Evolutionary conservation across 129 eudicot genomes (phyloP).

Genomic region (Deinandra increscens): DNA sequence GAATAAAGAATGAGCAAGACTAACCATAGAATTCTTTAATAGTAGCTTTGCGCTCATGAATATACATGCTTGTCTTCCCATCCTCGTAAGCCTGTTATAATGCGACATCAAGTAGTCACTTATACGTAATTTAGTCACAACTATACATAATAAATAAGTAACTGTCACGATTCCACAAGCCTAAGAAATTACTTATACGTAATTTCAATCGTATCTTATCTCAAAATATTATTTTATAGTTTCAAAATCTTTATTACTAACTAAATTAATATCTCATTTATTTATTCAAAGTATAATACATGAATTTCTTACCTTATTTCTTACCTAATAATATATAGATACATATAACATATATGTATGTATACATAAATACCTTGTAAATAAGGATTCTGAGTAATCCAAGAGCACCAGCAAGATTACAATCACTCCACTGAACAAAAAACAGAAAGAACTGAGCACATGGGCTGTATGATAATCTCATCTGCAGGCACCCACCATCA

Average conservation of each 20-base stretch:
- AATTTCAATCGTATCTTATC: too few relatives aligned
- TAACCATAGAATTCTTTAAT: slow-evolving; percentile 67
- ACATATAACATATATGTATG: slow-evolving; percentile 15
- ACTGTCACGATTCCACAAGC: too few relatives aligned
- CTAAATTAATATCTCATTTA: too few relatives aligned
- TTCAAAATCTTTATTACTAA: too few relatives aligned
- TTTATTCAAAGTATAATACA: too few relatives aligned
- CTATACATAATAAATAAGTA: neutral
- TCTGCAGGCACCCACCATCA: slow-evolving; percentile 81
- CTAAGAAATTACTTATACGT: too few relatives aligned
- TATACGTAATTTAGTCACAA: neutral
- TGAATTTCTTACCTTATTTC: too few relatives aligned
- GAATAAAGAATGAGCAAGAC: slow-evolving; percentile 8
- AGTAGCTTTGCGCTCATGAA: slow-evolving; percentile 76
- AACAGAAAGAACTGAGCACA: slow-evolving; percentile 77
- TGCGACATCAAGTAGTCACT: slow-evolving; percentile 16
- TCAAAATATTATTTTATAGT: too few relatives aligned
- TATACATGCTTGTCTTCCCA: slow-evolving; percentile 71
- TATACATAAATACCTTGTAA: slow-evolving; percentile 52
- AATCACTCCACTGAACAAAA: slow-evolving; percentile 88
- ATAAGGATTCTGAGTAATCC: slow-evolving; percentile 81
- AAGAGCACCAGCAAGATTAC: slow-evolving; percentile 81
- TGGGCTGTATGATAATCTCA: slow-evolving; percentile 84
- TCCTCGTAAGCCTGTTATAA: slow-evolving; percentile 58
- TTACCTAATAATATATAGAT: too few relatives aligned